A percentile compares a stretch with the other conserved stretches of the same genome.
These are phyloP conservation scores for Rhodofomes roseus DNA, from an alignment of 1,284 basidiomycete species.

Conservation along the genomic window DNA sequence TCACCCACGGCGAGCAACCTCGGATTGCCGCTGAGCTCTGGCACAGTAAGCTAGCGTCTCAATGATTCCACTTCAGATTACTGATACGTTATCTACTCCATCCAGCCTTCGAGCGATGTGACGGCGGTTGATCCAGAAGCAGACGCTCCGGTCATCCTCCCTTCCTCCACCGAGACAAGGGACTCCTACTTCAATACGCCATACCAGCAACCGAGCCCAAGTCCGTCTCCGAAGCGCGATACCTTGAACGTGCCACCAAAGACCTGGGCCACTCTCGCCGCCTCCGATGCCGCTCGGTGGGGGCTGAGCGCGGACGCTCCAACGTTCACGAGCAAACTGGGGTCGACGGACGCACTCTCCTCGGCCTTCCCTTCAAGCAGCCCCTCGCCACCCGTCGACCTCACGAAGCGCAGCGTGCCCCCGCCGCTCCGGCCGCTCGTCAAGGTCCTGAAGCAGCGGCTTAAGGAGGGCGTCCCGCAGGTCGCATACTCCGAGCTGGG, in stretches of 20 bases:
- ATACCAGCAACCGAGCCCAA: background rate
- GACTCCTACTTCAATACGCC: background rate
- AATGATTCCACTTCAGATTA: background rate
- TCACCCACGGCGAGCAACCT: background rate
- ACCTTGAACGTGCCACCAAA: background rate
- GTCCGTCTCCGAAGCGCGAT: background rate
- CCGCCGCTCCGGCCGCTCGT: constrained; percentile 24
- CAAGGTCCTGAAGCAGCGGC: constrained; percentile 27
- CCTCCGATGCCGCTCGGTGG: background rate
- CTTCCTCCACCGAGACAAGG: background rate
- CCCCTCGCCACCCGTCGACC: background rate
- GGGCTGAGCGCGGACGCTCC: background rate
- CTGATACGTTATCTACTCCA: too few relatives aligned
- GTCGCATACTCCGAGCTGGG: constrained; percentile 27
- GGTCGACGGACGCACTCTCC: background rate
- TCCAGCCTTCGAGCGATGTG: constrained; percentile 2
- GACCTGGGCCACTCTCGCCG: background rate
- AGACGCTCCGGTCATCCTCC: background rate
- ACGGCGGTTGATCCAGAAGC: constrained; percentile 5
- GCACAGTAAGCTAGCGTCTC: background rate
- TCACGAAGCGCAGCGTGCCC: constrained; percentile 7
- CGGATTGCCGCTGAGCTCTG: background rate
- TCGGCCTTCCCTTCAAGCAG: background rate
- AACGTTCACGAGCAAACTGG: background rate
- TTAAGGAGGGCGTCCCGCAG: constrained; percentile 26